Evolutionary conservation across 2,329 filamentous ascomycete genomes (phyloP).

Genomic region (Scolecobasidium constrictum): DNA sequence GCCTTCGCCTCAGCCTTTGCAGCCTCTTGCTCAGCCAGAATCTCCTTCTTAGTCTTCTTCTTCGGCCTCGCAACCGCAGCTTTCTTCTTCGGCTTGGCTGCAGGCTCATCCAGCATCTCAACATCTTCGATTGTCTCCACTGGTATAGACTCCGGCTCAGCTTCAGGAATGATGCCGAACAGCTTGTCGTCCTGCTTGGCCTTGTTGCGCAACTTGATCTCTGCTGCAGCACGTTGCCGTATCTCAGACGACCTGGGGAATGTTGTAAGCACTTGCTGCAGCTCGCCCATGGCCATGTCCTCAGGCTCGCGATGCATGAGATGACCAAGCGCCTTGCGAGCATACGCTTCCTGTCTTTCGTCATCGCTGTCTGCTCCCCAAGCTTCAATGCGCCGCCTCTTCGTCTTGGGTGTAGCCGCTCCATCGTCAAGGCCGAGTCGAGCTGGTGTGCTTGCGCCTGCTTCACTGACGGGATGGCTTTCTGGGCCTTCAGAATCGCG

Average conservation of each 20-base stretch:
- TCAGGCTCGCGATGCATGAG: slow-evolving; percentile 53
- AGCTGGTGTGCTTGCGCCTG: slow-evolving; percentile 41
- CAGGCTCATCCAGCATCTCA: slow-evolving; percentile 14
- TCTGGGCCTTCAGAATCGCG: slow-evolving; percentile 79
- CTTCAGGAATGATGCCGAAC: slow-evolving; percentile 31
- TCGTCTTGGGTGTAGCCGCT: slow-evolving; percentile 30
- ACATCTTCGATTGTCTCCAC: slow-evolving; percentile 35
- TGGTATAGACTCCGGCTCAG: slow-evolving; percentile 20
- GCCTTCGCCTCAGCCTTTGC: slow-evolving; percentile 32
- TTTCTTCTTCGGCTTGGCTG: slow-evolving; percentile 24
- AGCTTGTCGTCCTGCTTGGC: slow-evolving; percentile 78
- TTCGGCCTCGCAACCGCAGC: slow-evolving; percentile 20
- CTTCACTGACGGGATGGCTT: slow-evolving; percentile 67
- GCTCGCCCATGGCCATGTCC: slow-evolving; percentile 53
- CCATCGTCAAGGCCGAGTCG: slow-evolving; percentile 43
- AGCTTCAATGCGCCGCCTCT: slow-evolving; percentile 33
- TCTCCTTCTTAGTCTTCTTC: slow-evolving; percentile 66
- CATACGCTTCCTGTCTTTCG: slow-evolving; percentile 35
- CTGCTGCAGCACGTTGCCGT: slow-evolving; percentile 61
- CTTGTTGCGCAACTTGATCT: slow-evolving; percentile 63
- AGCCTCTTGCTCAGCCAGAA: slow-evolving; percentile 57
- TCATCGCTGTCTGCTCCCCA: slow-evolving; percentile 39
- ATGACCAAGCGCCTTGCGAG: slow-evolving; percentile 36
- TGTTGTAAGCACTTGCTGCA: slow-evolving; percentile 45
- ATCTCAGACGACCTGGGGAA: slow-evolving; percentile 50